Base-by-base conservation (phyloP, 2,329 filamentous ascomycete genomes). In the Aureobasidium vineae region DNA sequence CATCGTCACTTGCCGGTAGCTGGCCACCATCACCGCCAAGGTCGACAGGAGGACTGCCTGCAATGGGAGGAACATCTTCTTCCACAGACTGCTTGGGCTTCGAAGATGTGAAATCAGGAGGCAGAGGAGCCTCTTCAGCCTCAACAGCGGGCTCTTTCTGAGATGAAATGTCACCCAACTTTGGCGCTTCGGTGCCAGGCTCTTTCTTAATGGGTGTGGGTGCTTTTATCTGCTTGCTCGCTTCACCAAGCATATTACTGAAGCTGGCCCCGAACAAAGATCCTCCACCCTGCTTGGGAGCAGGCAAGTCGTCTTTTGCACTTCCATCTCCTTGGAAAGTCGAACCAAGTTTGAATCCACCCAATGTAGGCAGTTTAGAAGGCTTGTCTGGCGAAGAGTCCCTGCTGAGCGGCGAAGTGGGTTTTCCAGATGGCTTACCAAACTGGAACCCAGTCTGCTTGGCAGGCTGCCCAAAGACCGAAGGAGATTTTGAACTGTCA, bases 251-350 rank as follows among this genome's bases (percentile, higher is more conserved):
- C 5, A 73, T 70, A 41, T 70, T 71, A 11, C 71, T 73, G 64
- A 77, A 76, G 16, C 69, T 69, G 38, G 66, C 66, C 16, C 75
- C 75, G 65, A 78, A 77, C 10, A 76, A 56, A 31, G 72, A 71
- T 21, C 66, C 70, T 28, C 71, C 72, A 23, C 70, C 57, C 50
- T 72, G 70, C 61, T 73, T 70, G 19, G 83, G 78, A 68, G 84
- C 84, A 10, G 83, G 80, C 41, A 82, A 77, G 66, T 88, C 85
- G 28, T 89, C 83, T 67, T 86, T 86, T 0, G 84, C 81, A 52
- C 82, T 81, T 6, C 84, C 82, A 70, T 90, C 88, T 10, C 83
- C 81, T 72, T 87, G 86, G 78, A 91, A 92, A 1, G 85, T 87
- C 36, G 86, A 88, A 45, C 84, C 83, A 19, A 91, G 79, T 70